Base-by-base conservation (phyloP, 768 basidiomycete genomes). In the Tulasnella sp. region DNA sequence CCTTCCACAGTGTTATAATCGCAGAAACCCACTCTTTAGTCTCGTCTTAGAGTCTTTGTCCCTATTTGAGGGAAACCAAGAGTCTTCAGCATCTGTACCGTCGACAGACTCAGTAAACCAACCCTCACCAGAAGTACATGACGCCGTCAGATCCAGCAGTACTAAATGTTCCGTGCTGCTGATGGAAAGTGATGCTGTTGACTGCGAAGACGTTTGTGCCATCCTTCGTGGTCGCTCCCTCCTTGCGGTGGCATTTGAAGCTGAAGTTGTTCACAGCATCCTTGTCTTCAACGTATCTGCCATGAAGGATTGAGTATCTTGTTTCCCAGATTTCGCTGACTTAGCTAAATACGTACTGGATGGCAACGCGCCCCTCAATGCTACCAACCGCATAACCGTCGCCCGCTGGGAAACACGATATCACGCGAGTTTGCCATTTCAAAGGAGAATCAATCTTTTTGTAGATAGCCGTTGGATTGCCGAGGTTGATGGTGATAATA, bases 21-120 rank as follows among this genome's bases (percentile, higher is more conserved):
- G 27, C n/a, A 10, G 40, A 77, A 31, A 85, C 89, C 73, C 82
- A 96, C 95, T 91, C 87, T 97, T 98, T 86, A 98, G 89, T 56
- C 97, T 92, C 9, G 93, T 95, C 79, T 96, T 92, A 10, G 93
- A 92, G 82, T 97, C 93, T 86, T 96, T 96, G 86, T 98, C 96
- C 96, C 75, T 76, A n/a, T 31, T 76, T 5, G 58, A 12, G 42
- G 4, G 31, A 46, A 27, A 4, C n/a, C n/a, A n/a, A 18, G 71
- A 6, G 4, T 27, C 5, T 14, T 42, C 18, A 40, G 73, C 38
- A 19, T 1, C 12, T 1, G n/a, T 62, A 36, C 24, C 39, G 56
- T 38, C 38, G 56, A 58, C 10, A 6, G 58, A 14, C 9, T 2
- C 14, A 16, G 10, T 4, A 24, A 42, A 44, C 24, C 21, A 6